Percentiles rank a stretch among this genome's conserved stretches.
These are phyloP conservation scores for Ustilago lituana DNA, from an alignment of 1,284 basidiomycete species.

Conservation along the genomic window DNA sequence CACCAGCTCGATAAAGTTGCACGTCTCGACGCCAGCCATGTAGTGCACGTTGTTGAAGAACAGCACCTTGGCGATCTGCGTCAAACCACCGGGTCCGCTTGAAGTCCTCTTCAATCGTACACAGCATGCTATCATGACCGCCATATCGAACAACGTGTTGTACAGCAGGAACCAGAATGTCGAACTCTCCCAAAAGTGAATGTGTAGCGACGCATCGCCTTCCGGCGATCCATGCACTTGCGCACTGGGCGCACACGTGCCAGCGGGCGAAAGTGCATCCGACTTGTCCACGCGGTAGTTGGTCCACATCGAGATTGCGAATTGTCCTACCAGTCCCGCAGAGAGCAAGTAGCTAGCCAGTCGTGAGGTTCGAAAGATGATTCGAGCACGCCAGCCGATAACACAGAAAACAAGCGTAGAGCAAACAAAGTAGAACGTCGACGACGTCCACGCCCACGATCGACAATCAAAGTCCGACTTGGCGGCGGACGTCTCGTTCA, in stretches of 20 bases:
- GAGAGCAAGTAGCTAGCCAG: constrained; percentile 11
- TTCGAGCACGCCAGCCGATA: constrained; percentile 35
- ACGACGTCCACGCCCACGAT: constrained; percentile 36
- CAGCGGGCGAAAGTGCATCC: constrained; percentile 25
- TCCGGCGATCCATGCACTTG: constrained; percentile 5
- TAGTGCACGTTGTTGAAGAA: constrained; percentile 53
- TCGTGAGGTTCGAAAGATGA: constrained; percentile 27
- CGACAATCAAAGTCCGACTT: constrained; percentile 18
- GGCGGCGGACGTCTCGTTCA: constrained; percentile 29
- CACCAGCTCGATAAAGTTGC: constrained; percentile 33
- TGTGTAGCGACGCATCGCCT: background rate
- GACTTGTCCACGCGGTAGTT: constrained; percentile 32
- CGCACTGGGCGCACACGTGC: constrained; percentile 18
- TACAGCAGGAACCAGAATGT: constrained; percentile 50
- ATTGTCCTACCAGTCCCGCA: constrained; percentile 23
- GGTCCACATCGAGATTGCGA: constrained; percentile 31
- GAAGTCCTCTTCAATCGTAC: constrained; percentile 18
- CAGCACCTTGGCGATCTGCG: constrained; percentile 34
- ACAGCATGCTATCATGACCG: constrained; percentile 24
- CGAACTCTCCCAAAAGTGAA: constrained; percentile 28
- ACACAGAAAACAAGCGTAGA: constrained; percentile 36
- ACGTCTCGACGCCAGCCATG: constrained; percentile 31
- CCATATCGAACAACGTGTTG: constrained; percentile 34
- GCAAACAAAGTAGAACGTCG: constrained; percentile 36
- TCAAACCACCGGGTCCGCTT: constrained; percentile 37